A percentile compares a stretch with the other conserved stretches of the same genome.
phyloP scores from a whole-genome alignment of 192 early-diverging fungal species.

The Spizellomyces sp. region DNA sequence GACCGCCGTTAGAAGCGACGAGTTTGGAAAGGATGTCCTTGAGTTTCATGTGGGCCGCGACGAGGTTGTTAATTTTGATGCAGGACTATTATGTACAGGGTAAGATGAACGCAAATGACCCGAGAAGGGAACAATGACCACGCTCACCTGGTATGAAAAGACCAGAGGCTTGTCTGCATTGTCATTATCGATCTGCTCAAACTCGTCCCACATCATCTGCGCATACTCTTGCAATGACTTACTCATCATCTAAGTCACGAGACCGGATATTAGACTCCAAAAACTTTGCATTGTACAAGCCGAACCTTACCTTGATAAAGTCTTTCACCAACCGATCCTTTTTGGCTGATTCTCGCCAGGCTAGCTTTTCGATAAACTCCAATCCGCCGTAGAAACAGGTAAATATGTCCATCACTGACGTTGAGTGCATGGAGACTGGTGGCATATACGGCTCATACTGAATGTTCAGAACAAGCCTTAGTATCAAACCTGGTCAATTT shows the following conservation, averaged over 20 bases:
- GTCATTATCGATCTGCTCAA: slow-evolving; percentile 29
- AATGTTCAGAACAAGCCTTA: slow-evolving; percentile 1
- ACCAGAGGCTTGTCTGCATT: slow-evolving; percentile 12
- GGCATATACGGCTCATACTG: slow-evolving; percentile 50
- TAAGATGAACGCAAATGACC: no score
- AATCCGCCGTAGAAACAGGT: slow-evolving; percentile 74
- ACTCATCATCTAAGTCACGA: slow-evolving; percentile 47
- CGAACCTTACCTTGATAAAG: slow-evolving; percentile 62
- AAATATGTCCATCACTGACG: slow-evolving; percentile 80
- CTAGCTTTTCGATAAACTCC: slow-evolving; percentile 68
- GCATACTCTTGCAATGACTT: slow-evolving; percentile 67
- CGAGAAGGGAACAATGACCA: neutral
- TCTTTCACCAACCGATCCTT: slow-evolving; percentile 62
- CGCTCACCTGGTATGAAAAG: slow-evolving; percentile 23
- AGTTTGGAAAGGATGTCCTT: slow-evolving; percentile 35
- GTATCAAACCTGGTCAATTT: neutral
- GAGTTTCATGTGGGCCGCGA: slow-evolving; percentile 45
- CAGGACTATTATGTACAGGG: slow-evolving; percentile 33
- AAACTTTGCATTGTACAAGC: slow-evolving; percentile 1
- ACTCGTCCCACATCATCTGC: slow-evolving; percentile 39
- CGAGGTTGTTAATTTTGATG: slow-evolving; percentile 55
- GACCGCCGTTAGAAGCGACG: slow-evolving; percentile 1
- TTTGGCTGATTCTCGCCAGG: slow-evolving; percentile 64
- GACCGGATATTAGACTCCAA: neutral
- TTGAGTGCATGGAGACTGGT: slow-evolving; percentile 62